These are phyloP conservation scores for Nymphaea colorata DNA, from an alignment of 164 flowering plant genomes.

Conservation along the genomic window DNA sequence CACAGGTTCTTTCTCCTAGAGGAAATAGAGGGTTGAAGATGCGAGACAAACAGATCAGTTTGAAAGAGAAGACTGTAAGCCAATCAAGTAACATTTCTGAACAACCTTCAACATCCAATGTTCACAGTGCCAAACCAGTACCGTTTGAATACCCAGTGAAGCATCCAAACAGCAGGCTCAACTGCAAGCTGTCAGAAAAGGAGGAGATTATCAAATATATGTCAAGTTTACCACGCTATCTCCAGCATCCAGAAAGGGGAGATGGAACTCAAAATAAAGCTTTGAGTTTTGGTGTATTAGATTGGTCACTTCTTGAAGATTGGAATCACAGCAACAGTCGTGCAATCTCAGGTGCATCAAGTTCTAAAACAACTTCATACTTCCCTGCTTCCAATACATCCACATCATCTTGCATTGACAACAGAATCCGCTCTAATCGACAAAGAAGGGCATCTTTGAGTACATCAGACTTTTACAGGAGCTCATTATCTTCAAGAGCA, in stretches of 20 bases:
- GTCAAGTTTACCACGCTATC: constrained; percentile 73
- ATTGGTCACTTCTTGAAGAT: constrained; percentile 64
- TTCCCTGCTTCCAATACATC: constrained; percentile 13
- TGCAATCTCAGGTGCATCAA: constrained; percentile 4
- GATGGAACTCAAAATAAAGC: constrained; percentile 43
- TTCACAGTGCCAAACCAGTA: constrained; percentile 6
- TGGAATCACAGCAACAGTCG: constrained; percentile 44
- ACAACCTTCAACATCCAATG: neutral
- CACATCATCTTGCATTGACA: constrained; percentile 7
- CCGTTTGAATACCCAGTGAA: constrained; percentile 16
- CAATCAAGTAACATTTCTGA: too few species aligned
- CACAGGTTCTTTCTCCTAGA: neutral
- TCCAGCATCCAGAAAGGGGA: constrained; percentile 39
- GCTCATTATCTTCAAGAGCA: constrained; percentile 10
- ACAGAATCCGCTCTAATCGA: constrained; percentile 5
- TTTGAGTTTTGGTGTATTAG: constrained; percentile 79
- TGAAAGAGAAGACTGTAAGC: too few species aligned
- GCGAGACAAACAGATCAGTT: neutral
- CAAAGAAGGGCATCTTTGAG: constrained; percentile 10
- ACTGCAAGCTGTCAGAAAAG: constrained; percentile 17
- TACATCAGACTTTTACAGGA: constrained; percentile 7
- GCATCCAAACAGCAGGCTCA: constrained; percentile 12
- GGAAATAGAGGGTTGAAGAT: constrained; percentile 2
- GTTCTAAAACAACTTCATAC: constrained; percentile 3
- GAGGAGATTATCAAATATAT: constrained; percentile 79